Percentiles rank a stretch among this genome's conserved stretches.
Evolutionary conservation across 345 rosid genomes (phyloP).

Genomic region (Melaleuca alternifolia): DNA sequence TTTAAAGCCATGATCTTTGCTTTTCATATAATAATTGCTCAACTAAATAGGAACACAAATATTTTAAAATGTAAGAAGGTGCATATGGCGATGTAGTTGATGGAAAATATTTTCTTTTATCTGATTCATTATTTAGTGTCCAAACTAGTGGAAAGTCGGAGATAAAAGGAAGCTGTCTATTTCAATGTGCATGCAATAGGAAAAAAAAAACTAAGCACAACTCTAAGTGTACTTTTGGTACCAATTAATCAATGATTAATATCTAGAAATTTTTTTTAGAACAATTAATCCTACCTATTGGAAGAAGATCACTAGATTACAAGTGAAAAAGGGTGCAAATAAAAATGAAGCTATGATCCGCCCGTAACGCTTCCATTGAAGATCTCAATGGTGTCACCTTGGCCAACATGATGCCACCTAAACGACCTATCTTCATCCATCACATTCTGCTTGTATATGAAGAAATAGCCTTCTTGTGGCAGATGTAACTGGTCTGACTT

Average conservation of each 20-base stretch:
- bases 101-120: too few species aligned
- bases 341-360: conserved; percentile 5
- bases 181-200: background rate
- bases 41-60: background rate
- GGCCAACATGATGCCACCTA: conserved; percentile 59
- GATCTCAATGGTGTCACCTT: conserved; percentile 64
- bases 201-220: background rate
- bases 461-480: conserved; percentile 73
- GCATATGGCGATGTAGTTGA: background rate
- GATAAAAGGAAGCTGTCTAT: background rate
- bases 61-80: background rate
- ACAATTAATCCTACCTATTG: background rate
- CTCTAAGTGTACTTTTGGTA: background rate
- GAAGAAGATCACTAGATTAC: background rate
- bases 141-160: background rate
- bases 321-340: accelerated
- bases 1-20: background rate
- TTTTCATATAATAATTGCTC: background rate
- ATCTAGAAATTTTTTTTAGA: background rate
- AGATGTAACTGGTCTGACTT: conserved; percentile 37
- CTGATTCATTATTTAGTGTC: too few species aligned
- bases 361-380: conserved; percentile 31
- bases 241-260: too few species aligned
- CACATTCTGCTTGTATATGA: conserved; percentile 55
- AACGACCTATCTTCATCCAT: conserved; percentile 81